These are phyloP conservation scores for Sphagnurus paluster DNA, from an alignment of 1,284 basidiomycete species.

Conservation along the genomic window DNA sequence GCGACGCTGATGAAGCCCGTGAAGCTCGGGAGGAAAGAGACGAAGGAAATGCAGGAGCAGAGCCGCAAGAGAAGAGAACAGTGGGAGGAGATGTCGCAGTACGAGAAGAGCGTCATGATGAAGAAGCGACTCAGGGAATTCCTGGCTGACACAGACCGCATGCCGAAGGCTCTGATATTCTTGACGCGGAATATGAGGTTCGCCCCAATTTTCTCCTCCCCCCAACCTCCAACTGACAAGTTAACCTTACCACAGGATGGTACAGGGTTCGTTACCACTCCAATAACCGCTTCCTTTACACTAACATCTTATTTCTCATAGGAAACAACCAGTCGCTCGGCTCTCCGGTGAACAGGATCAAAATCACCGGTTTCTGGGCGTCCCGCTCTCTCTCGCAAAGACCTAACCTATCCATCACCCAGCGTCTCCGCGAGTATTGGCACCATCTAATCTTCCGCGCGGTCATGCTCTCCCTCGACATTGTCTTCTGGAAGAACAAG, in stretches of 20 bases:
- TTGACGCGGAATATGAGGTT: conserved; percentile 81
- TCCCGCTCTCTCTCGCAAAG: conserved; percentile 52
- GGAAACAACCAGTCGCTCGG: conserved; percentile 79
- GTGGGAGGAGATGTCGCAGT: conserved; percentile 42
- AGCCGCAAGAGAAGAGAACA: conserved; percentile 25
- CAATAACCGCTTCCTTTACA: neutral
- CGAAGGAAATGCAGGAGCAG: conserved; percentile 22
- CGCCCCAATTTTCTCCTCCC: conserved; percentile 29
- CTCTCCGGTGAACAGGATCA: conserved; percentile 85
- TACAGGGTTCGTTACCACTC: conserved; percentile 49
- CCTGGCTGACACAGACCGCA: conserved; percentile 63
- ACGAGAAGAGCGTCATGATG: conserved; percentile 64
- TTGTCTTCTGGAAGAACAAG: conserved; percentile 57
- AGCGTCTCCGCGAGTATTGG: conserved; percentile 48
- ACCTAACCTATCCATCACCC: conserved; percentile 36
- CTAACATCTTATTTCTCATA: conserved; percentile 20
- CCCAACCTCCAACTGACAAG: neutral
- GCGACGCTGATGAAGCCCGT: conserved; percentile 68
- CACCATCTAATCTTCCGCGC: conserved; percentile 53
- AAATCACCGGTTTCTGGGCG: conserved; percentile 77
- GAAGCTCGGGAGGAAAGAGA: conserved; percentile 35
- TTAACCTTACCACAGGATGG: conserved; percentile 43
- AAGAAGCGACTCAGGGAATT: conserved; percentile 64
- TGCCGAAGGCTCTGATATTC: conserved; percentile 82
- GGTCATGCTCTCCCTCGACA: conserved; percentile 55